These are phyloP conservation scores for Colletotrichum navitas DNA, from an alignment of 2,329 filamentous ascomycete genomes.

Conservation along the genomic window DNA sequence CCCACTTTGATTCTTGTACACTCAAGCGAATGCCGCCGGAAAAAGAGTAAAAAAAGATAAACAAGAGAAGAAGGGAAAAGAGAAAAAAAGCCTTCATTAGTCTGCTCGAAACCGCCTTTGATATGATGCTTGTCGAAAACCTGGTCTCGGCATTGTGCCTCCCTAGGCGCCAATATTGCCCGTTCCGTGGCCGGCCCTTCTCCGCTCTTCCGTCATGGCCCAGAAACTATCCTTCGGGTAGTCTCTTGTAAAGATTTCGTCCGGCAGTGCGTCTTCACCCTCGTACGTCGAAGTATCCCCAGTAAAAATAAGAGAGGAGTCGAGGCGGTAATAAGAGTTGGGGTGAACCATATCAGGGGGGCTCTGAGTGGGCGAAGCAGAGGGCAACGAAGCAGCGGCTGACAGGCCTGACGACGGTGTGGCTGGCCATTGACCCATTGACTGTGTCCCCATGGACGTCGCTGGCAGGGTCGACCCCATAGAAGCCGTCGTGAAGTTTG, in stretches of 20 bases:
- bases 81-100: not conserved
- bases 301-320: not conserved
- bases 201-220: conserved; percentile 4
- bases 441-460: not conserved
- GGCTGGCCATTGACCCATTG: not conserved
- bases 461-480: not conserved
- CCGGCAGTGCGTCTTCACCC: not conserved
- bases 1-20: not conserved
- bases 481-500: not conserved
- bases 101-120: not conserved
- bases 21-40: not conserved
- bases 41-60: too few species aligned
- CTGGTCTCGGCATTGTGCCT: not conserved
- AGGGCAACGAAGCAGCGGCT: conserved; percentile 6
- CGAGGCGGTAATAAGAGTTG: conserved; percentile 1
- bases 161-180: conserved; percentile 2
- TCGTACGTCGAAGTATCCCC: not conserved
- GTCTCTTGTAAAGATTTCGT: not conserved
- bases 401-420: conserved; percentile 9
- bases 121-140: not conserved
- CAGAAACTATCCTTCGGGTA: conserved; percentile 4
- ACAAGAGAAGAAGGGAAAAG: not conserved
- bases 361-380: conserved; percentile 10
- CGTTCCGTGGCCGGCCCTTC: not conserved
- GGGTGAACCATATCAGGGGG: conserved; percentile 7